Conservation (phyloP, 2,329 filamentous ascomycete species). For the Karstenula rhodostoma region DNA sequence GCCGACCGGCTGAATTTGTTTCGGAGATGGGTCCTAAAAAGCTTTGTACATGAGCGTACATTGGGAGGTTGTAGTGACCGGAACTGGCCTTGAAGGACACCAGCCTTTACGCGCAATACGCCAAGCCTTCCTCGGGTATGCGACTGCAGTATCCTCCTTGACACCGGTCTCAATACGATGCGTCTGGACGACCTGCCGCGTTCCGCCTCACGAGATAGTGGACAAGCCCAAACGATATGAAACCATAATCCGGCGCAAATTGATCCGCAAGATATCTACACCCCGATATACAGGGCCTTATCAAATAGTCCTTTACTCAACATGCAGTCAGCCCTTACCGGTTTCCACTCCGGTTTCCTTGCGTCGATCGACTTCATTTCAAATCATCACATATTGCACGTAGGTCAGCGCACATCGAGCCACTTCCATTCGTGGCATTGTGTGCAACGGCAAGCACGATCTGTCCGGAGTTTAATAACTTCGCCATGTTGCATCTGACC, state of each 20-base stretch:
- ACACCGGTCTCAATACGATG: slow-evolving; percentile 18
- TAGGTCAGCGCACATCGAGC: neutral
- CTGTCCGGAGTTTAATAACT: neutral
- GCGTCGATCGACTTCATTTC: neutral
- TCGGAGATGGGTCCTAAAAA: slow-evolving; percentile 24
- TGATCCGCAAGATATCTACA: slow-evolving; percentile 5
- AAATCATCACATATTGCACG: neutral
- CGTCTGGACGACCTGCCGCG: slow-evolving; percentile 20
- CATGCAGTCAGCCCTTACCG: slow-evolving; percentile 23
- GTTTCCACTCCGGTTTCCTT: slow-evolving; percentile 1
- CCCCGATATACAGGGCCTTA: slow-evolving; percentile 11
- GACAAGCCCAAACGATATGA: slow-evolving; percentile 18
- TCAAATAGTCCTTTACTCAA: neutral
- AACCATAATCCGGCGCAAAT: slow-evolving; percentile 16
- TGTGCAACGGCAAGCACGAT: slow-evolving; percentile 8
- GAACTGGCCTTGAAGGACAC: slow-evolving; percentile 2
- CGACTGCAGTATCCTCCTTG: slow-evolving; percentile 25
- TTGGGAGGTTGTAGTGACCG: slow-evolving; percentile 12
- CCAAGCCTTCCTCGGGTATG: slow-evolving; percentile 23
- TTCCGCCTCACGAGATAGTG: slow-evolving; percentile 17
- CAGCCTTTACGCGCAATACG: slow-evolving; percentile 20
- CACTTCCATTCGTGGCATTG: neutral
- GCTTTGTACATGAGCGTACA: slow-evolving; percentile 20
- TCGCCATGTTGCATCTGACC: neutral
- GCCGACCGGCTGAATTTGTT: slow-evolving; percentile 29